phyloP scores from a whole-genome alignment of 108 stramenopile genomes.

The Aureococcus anophagefferens region DNA sequence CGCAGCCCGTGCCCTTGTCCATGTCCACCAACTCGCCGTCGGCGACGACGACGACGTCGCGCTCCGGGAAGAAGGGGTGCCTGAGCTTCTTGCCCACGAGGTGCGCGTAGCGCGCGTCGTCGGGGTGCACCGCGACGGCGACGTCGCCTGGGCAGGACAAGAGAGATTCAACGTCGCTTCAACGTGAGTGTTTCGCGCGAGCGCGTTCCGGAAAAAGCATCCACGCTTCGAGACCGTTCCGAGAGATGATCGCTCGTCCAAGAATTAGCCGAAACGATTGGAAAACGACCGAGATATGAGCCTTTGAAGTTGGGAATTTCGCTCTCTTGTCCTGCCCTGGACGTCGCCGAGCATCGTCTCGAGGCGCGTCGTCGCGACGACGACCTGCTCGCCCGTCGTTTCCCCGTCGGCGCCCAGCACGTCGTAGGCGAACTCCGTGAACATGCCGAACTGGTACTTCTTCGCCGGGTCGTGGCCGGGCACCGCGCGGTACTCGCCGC shows the following conservation, averaged over 20 bases:
- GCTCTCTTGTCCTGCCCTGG: too few relatives aligned
- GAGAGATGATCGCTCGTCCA: too few relatives aligned
- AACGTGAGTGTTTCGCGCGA: too few relatives aligned
- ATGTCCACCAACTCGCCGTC: constrained; percentile 92
- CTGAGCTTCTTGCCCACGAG: constrained; percentile 86
- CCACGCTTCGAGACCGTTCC: too few relatives aligned
- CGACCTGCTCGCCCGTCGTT: constrained; percentile 58
- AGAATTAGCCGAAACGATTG: too few relatives aligned
- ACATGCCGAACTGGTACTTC: constrained; percentile 92
- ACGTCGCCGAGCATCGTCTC: constrained; percentile 99
- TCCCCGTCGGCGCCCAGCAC: constrained; percentile 63
- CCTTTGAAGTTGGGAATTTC: too few relatives aligned
- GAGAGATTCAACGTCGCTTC: too few relatives aligned
- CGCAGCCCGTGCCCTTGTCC: constrained; percentile 96
- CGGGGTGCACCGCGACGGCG: constrained; percentile 95
- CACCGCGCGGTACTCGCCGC: constrained; percentile 77
- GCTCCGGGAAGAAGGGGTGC: constrained; percentile 85
- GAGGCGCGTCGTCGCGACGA: constrained; percentile 97
- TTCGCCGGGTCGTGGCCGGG: constrained; percentile 87
- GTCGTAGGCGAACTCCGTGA: constrained; percentile 93
- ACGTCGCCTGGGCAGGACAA: too few relatives aligned
- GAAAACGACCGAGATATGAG: too few relatives aligned
- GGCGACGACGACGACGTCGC: constrained; percentile 81
- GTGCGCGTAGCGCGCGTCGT: constrained; percentile 91
- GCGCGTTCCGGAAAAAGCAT: too few relatives aligned